Evolutionary conservation across 2,329 filamentous ascomycete species (phyloP).

Genomic region (Incumbomyces lentus): DNA sequence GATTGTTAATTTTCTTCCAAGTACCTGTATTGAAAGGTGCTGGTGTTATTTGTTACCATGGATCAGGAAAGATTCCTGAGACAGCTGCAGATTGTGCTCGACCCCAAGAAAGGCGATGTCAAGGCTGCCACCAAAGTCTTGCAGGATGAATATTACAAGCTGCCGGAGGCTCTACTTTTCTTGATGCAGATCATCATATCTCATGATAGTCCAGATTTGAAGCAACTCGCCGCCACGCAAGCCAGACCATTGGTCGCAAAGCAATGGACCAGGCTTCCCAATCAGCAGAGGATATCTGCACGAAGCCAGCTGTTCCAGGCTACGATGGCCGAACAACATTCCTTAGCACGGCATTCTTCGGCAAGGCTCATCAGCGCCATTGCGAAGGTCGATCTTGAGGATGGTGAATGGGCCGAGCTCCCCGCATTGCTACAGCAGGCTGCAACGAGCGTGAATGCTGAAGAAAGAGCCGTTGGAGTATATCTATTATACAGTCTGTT

Average conservation of each 20-base stretch:
- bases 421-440: slow-evolving; percentile 70
- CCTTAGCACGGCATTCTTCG: slow-evolving; percentile 71
- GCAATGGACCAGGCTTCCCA: slow-evolving; percentile 70
- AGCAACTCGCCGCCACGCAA: slow-evolving; percentile 88
- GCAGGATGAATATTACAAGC: slow-evolving; percentile 85
- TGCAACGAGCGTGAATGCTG: slow-evolving; percentile 60
- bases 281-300: slow-evolving; percentile 67
- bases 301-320: slow-evolving; percentile 75
- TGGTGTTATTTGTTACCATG: slow-evolving; percentile 40
- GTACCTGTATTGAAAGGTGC: neutral
- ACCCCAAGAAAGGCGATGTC: slow-evolving; percentile 69
- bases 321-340: slow-evolving; percentile 66
- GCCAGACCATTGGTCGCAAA: slow-evolving; percentile 69
- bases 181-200: slow-evolving; percentile 82
- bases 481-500: slow-evolving; percentile 90
- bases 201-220: slow-evolving; percentile 59
- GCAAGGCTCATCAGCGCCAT: slow-evolving; percentile 81
- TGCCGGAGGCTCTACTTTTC: slow-evolving; percentile 71
- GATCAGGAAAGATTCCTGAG: slow-evolving; percentile 74
- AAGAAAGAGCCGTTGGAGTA: slow-evolving; percentile 78
- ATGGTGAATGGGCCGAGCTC: slow-evolving; percentile 76
- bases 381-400: slow-evolving; percentile 73
- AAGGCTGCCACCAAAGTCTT: slow-evolving; percentile 83
- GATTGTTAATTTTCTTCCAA: neutral
- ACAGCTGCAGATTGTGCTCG: slow-evolving; percentile 77